Base-by-base conservation (phyloP, 306 rosid species). In the Vachellia pachyceras region DNA sequence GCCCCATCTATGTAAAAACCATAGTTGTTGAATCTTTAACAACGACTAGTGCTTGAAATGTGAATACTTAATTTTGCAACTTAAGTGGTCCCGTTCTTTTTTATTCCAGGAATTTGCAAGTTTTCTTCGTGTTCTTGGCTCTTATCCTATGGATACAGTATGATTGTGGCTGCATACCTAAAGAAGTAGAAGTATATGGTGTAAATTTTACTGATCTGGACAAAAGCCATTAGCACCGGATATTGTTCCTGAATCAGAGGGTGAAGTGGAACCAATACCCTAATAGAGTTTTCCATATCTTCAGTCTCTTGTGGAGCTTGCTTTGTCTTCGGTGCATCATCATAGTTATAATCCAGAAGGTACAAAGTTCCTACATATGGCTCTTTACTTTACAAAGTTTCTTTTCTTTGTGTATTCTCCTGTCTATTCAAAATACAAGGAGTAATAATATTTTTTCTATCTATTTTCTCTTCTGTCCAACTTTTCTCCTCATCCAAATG, bases 121-220 rank as follows among this genome's bases (percentile, higher is more conserved):
- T 41, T 90, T 90, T 84, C 72, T 90, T 78, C 97, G 91, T 1
- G 87, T 92, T 44, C 95, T 92, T 14, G 97, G 94, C 33, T 79
- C 91, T 82, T 92, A 92, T 76, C 93, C 89, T 0, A 73, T 77
- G 49, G 86, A 80, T 73, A 37, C 60, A 23, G 55, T 33, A 71
- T 77, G 73, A 44, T 80, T 78, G 69, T 78, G 66, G 77, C 35
- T 33, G 52, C 5, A 10, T n/a, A 50, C 20, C 49, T 25, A 74
- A 7, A 15, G 73, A 37, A 67, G n/a, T n/a, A n/a, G 66, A 47
- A 69, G 44, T 77, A 13, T 37, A 61, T 54, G 83, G 22, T 83
- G 88, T 81, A 83, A 71, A 83, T 82, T 46, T 55, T 72, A 76
- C 64, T 10, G 57, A 33, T 61, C 22, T 63, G 14, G 70, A 8